Evolutionary conservation across 208 protist genomes (phyloP).

Genomic region (Acanthamoeba sp.): DNA sequence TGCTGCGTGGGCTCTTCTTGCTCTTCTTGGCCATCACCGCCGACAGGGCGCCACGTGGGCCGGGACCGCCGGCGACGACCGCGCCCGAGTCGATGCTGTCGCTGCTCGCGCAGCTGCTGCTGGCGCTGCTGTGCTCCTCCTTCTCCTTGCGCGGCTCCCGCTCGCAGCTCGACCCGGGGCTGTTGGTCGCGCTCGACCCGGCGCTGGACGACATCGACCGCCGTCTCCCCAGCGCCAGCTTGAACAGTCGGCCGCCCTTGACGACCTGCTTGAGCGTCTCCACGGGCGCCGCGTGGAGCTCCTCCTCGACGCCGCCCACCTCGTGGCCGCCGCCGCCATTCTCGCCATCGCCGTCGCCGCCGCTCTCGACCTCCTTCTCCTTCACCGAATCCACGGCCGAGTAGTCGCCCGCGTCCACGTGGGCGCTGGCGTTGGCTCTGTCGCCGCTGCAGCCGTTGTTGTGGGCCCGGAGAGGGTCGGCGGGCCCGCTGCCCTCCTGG

Average conservation of each 20-base stretch:
- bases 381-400: not conserved
- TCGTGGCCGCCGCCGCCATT: not conserved
- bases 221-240: conserved; percentile 2
- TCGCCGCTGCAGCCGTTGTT: not conserved
- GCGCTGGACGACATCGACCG: not conserved
- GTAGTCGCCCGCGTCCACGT: not conserved
- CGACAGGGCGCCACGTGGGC: too few species aligned
- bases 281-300: not conserved
- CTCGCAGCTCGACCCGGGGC: not conserved
- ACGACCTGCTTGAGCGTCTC: conserved; percentile 39
- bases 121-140: not conserved
- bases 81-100: not conserved
- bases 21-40: not conserved
- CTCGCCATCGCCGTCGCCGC: not conserved
- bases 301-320: not conserved
- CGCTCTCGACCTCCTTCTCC: not conserved
- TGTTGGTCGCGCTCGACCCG: not conserved
- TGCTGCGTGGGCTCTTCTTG: not conserved
- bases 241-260: not conserved
- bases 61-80: too few species aligned
- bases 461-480: too few species aligned
- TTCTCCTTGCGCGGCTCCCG: not conserved
- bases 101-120: not conserved
- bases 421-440: not conserved
- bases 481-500: too few species aligned